Evolutionary conservation across 176 grass and related monocot genomes (phyloP).

Genomic region (Carex littledalei): DNA sequence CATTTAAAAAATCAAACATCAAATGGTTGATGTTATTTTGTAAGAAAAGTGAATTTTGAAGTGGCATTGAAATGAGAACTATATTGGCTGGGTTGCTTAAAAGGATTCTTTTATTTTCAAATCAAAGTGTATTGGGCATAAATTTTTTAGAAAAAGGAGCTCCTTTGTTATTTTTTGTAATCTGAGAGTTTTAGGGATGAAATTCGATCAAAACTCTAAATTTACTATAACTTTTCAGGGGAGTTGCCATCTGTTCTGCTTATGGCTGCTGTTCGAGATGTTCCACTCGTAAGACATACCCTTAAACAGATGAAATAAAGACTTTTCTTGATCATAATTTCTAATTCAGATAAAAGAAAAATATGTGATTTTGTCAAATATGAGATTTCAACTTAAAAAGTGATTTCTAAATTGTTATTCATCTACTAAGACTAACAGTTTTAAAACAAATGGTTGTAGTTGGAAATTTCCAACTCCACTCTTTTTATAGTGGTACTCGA

Average conservation of each 20-base stretch:
- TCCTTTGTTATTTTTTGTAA: not conserved
- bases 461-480: not conserved
- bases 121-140: not conserved
- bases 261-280: conserved; percentile 93
- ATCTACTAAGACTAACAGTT: not conserved
- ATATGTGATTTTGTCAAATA: not conserved
- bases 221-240: conserved; percentile 41
- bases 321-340: too few relatives aligned
- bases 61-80: not conserved
- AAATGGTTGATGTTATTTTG: not conserved
- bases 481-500: not conserved
- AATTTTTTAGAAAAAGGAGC: not conserved
- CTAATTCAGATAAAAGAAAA: too few relatives aligned
- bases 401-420: not conserved
- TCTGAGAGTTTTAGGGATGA: not conserved
- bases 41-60: not conserved
- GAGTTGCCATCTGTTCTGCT: conserved; percentile 88
- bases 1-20: not conserved
- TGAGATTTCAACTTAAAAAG: not conserved
- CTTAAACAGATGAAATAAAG: not conserved
- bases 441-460: not conserved
- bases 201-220: conserved; percentile 4
- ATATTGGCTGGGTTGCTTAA: not conserved
- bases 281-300: conserved; percentile 72
- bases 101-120: not conserved